Conservation (phyloP, 495 filamentous ascomycete genomes). For the Lophiotrema nucula region DNA sequence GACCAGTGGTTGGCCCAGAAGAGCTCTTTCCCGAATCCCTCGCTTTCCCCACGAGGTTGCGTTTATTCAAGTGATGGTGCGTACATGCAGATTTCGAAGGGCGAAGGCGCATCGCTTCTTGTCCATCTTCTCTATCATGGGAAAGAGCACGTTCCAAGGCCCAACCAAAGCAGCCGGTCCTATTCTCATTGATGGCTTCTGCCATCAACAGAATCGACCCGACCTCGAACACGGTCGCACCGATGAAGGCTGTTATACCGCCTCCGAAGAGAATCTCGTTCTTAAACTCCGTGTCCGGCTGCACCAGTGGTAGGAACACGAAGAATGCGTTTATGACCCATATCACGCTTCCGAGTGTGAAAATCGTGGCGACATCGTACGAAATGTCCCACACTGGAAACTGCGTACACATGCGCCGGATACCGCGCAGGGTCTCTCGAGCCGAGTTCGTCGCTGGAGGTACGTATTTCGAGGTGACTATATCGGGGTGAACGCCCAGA, state of each 20-base stretch:
- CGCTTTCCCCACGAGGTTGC: slow-evolving; percentile 46
- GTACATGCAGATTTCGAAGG: slow-evolving; percentile 30
- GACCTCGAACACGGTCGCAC: slow-evolving; percentile 68
- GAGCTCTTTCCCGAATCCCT: neutral
- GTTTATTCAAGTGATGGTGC: slow-evolving; percentile 59
- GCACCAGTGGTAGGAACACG: slow-evolving; percentile 58
- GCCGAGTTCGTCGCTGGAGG: slow-evolving; percentile 50
- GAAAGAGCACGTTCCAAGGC: slow-evolving; percentile 49
- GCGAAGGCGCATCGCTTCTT: neutral
- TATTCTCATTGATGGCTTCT: slow-evolving; percentile 68
- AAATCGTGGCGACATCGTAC: slow-evolving; percentile 63
- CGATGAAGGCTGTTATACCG: slow-evolving; percentile 66
- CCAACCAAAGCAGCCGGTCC: slow-evolving; percentile 70
- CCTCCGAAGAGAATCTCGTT: slow-evolving; percentile 53
- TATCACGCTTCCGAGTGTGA: slow-evolving; percentile 62
- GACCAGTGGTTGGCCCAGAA: neutral
- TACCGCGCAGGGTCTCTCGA: slow-evolving; percentile 43
- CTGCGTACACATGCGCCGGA: slow-evolving; percentile 55
- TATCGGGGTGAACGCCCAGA: slow-evolving; percentile 46
- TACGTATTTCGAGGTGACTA: slow-evolving; percentile 33
- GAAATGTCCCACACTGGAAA: slow-evolving; percentile 70
- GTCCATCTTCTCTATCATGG: slow-evolving; percentile 11
- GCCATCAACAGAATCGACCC: slow-evolving; percentile 64
- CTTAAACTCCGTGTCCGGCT: slow-evolving; percentile 55
- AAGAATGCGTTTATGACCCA: slow-evolving; percentile 73